Evolutionary conservation across 768 basidiomycete species (phyloP), one percentile per base, ranked within the genome.

Genomic region (Leccinum fibrillosum): DNA sequence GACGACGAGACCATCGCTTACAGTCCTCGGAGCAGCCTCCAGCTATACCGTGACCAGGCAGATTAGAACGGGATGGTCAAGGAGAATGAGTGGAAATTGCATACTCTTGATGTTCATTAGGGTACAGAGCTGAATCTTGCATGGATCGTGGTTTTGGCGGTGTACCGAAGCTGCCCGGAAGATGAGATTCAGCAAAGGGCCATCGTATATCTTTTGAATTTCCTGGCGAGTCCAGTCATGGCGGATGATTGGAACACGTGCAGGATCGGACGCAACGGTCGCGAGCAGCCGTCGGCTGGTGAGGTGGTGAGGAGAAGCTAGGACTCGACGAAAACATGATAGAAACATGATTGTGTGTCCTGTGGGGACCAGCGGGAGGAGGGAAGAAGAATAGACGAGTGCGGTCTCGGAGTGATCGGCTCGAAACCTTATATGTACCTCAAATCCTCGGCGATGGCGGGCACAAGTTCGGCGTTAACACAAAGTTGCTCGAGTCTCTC

Each of bases 51-150:
- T 2, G 28, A 37, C 49, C 54, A 19, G 28, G 60, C 52, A 54
- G 50, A 59, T 66, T 13, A 60, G 58, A 45, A 49, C 4, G 26
- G n/a, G 30, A 50, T 6, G 39, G 35, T 34, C 12, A 52, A 50
- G 68, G 61, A 65, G 64, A 69, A 70, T 72, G 54, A 65, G 64
- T 57, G 66, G 55, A 50, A 47, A 50, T 59, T n/a, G 35, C 89
- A 64, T 73, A 92, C 94, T 94, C 76, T 98, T 98, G 75, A 98
- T 98, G 72, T 98, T 98, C 90, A 98, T 94, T 30, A 98, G 81
- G 4, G 96, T 98, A 66, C 95, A 98, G 32, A 98, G 82, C 75
- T 98, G 96, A 30, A 98, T 85, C 78, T 97, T 93, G 65, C 75
- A 81, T 32, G 94, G 88, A 75, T 95, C 89, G 64, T 97, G 93